A percentile compares a stretch with the other conserved stretches of the same genome.
phyloP scores from a whole-genome alignment of 2,329 filamentous ascomycete species.

The Clarireedia hainanense region DNA sequence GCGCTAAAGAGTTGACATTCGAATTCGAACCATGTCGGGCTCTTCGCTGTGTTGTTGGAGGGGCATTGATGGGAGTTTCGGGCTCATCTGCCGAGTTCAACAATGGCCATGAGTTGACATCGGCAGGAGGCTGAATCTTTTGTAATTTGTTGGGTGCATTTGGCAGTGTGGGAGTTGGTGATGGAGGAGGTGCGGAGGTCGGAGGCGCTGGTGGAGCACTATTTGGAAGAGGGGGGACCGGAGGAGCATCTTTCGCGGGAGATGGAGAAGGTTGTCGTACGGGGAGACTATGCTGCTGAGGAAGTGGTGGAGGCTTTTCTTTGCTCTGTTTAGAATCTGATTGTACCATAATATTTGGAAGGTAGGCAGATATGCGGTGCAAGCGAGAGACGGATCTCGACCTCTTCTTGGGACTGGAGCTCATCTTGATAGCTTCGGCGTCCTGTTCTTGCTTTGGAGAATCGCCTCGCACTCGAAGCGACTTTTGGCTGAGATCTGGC shows the following conservation, averaged over 20 bases:
- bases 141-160: neutral
- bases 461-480: neutral
- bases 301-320: slow-evolving; percentile 2
- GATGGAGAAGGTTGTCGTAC: neutral
- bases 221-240: neutral
- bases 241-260: neutral
- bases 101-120: neutral
- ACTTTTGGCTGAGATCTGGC: neutral
- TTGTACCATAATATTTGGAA: slow-evolving; percentile 4
- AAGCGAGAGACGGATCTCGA: slow-evolving; percentile 8
- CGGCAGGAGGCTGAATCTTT: neutral
- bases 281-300: neutral
- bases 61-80: neutral
- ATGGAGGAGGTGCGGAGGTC: neutral
- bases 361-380: slow-evolving; percentile 5
- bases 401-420: slow-evolving; percentile 6
- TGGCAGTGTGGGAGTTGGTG: neutral
- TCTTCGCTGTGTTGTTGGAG: neutral
- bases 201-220: neutral
- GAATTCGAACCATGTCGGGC: slow-evolving; percentile 5
- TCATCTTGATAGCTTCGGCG: slow-evolving; percentile 7
- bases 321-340: slow-evolving; percentile 6
- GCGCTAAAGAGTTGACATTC: slow-evolving; percentile 4
- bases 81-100: neutral
- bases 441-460: neutral